phyloP scores from a whole-genome alignment of 2,329 filamentous ascomycete species.

The Pestalotiopsis sp. region DNA sequence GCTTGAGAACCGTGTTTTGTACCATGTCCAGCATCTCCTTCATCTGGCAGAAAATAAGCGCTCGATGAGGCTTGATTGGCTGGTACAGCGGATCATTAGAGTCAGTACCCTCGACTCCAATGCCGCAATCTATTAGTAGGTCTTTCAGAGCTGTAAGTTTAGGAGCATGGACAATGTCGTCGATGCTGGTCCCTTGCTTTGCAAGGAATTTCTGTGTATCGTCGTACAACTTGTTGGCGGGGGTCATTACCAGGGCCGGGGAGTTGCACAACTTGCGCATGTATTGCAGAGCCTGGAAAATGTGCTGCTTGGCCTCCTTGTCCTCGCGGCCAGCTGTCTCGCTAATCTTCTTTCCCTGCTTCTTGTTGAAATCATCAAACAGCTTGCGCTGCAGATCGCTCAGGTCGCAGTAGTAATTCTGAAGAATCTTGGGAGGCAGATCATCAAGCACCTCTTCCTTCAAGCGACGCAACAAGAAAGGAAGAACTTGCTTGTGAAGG shows the following conservation, averaged over 20 bases:
- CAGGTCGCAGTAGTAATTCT: constrained; percentile 99
- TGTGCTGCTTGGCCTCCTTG: constrained; percentile 95
- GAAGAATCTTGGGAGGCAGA: constrained; percentile 94
- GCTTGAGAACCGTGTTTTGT: constrained; percentile 87
- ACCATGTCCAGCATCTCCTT: constrained; percentile 99
- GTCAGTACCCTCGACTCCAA: constrained; percentile 73
- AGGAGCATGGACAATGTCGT: constrained; percentile 85
- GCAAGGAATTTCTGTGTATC: constrained; percentile 81
- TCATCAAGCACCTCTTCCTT: constrained; percentile 98
- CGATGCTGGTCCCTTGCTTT: constrained; percentile 77
- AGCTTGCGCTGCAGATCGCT: constrained; percentile 93
- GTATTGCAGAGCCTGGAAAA: constrained; percentile 98
- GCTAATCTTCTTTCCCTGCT: constrained; percentile 84
- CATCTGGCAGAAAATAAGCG: constrained; percentile 98
- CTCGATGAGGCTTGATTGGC: constrained; percentile 94
- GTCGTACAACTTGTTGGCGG: constrained; percentile 86
- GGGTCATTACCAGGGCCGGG: constrained; percentile 93
- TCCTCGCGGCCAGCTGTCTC: constrained; percentile 83
- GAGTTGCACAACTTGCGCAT: constrained; percentile 99
- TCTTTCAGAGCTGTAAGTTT: constrained; percentile 91
- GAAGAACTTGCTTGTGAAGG: constrained; percentile 96
- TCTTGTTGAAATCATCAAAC: constrained; percentile 95
- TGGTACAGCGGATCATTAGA: constrained; percentile 64
- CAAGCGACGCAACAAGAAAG: constrained; percentile 91
- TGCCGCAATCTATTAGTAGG: constrained; percentile 96